Conservation (phyloP, 352 stramenopile genomes). For the Globisporangium barbulae region DNA sequence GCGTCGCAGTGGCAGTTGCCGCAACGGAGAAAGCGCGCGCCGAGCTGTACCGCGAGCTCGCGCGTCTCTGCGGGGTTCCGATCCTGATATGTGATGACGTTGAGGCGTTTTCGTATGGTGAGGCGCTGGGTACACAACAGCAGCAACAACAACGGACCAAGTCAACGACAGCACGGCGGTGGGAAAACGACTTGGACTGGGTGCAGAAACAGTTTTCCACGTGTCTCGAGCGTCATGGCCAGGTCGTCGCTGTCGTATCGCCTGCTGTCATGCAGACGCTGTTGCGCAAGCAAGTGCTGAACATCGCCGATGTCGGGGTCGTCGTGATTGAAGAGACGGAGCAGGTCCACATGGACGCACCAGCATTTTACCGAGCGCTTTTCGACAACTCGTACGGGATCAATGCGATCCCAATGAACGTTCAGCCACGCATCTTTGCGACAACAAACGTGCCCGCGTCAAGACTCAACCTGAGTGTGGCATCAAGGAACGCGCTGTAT, state of each 20-base stretch:
- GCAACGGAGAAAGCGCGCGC: slow-evolving; percentile 26
- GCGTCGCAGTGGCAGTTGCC: slow-evolving; percentile 40
- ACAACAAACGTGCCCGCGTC: slow-evolving; percentile 54
- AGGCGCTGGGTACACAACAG: neutral
- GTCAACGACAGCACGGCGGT: slow-evolving; percentile 9
- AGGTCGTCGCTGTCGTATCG: slow-evolving; percentile 40
- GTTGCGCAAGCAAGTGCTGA: slow-evolving; percentile 29
- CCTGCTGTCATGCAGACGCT: slow-evolving; percentile 39
- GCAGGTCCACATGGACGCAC: slow-evolving; percentile 53
- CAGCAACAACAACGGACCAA: neutral
- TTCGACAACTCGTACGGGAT: slow-evolving; percentile 26
- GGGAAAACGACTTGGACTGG: slow-evolving; percentile 23
- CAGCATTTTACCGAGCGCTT: slow-evolving; percentile 46
- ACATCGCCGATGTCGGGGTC: slow-evolving; percentile 31
- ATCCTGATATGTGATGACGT: slow-evolving; percentile 23
- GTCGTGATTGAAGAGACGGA: slow-evolving; percentile 68
- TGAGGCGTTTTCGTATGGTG: neutral
- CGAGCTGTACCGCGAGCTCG: slow-evolving; percentile 35
- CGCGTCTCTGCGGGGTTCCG: slow-evolving; percentile 36
- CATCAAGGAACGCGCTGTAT: slow-evolving; percentile 46
- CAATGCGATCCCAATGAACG: neutral
- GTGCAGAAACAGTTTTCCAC: slow-evolving; percentile 15
- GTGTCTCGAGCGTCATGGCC: slow-evolving; percentile 18
- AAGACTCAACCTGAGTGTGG: slow-evolving; percentile 37
- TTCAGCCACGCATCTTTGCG: slow-evolving; percentile 46